Conservation (phyloP, 345 rosid species). For the Euphorbia pulcherrima region DNA sequence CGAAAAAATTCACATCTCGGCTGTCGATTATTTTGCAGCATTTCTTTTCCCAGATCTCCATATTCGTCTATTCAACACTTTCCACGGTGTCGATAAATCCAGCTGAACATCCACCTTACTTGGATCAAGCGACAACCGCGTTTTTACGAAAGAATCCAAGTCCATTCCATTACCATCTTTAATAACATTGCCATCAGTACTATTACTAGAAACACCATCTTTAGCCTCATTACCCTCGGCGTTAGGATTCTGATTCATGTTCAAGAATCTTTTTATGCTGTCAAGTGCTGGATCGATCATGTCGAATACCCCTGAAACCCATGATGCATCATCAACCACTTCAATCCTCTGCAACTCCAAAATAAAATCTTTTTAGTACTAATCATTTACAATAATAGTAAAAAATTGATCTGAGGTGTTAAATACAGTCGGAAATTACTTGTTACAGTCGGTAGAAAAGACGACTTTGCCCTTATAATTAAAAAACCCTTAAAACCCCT, state of each 20-base stretch:
- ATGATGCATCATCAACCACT: conserved; percentile 87
- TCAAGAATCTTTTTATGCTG: conserved; percentile 74
- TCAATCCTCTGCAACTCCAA: conserved; percentile 58
- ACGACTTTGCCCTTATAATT: too few species aligned
- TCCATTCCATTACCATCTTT: conserved; percentile 44
- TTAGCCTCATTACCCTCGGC: conserved; percentile 30
- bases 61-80: conserved; percentile 36
- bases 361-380: too few species aligned
- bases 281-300: conserved; percentile 90
- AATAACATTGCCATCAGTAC: conserved; percentile 34
- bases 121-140: conserved; percentile 55
- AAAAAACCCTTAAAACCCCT: too few species aligned
- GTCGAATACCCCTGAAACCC: conserved; percentile 81
- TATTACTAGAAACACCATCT: too few species aligned
- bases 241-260: conserved; percentile 50
- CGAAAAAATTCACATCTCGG: conserved; percentile 3
- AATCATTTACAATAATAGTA: too few species aligned
- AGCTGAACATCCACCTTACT: conserved; percentile 46
- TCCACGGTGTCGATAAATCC: conserved; percentile 28
- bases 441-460: too few species aligned
- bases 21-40: conserved; percentile 9
- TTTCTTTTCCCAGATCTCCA: conserved; percentile 33
- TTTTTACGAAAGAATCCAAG: conserved; percentile 54
- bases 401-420: too few species aligned
- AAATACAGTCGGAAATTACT: too few species aligned